Evolutionary conservation across 352 stramenopile species (phyloP).

Genomic region (Phytopythium ostracodes): DNA sequence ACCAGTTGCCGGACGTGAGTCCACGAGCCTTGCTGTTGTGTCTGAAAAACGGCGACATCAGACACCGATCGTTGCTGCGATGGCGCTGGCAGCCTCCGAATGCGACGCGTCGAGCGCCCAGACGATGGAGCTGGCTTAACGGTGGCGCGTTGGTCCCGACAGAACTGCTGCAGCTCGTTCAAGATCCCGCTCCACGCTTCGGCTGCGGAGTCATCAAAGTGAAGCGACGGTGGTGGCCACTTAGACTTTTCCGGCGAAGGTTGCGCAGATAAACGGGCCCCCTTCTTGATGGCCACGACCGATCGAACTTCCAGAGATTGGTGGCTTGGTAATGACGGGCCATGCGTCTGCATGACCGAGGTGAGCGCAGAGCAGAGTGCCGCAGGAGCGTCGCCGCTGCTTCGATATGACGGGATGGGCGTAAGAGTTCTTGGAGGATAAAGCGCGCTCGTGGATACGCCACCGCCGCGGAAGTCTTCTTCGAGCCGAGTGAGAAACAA

Average conservation of each 20-base stretch:
- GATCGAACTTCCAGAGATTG: constrained; percentile 15
- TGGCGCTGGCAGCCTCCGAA: constrained; percentile 11
- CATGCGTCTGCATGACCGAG: constrained; percentile 20
- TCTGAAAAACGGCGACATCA: constrained; percentile 2
- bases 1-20: constrained; percentile 24
- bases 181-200: constrained; percentile 22
- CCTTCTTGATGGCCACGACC: constrained; percentile 14
- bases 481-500: constrained; percentile 31
- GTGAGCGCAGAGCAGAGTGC: constrained; percentile 11
- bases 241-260: constrained; percentile 8
- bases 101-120: constrained; percentile 17
- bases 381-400: neutral
- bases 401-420: no score
- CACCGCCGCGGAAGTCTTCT: constrained; percentile 16
- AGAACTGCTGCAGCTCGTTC: constrained; percentile 4
- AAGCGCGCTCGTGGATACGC: neutral
- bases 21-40: constrained; percentile 1
- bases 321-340: constrained; percentile 15
- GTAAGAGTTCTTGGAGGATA: neutral
- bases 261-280: neutral
- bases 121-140: neutral
- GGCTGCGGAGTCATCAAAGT: constrained; percentile 19
- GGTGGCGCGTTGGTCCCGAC: neutral
- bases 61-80: neutral
- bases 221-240: constrained; percentile 18